A percentile compares a stretch with the other conserved stretches of the same genome.
These are phyloP conservation scores for Linderniella brevidens DNA, from an alignment of 257 asterid genomes.

Conservation along the genomic window DNA sequence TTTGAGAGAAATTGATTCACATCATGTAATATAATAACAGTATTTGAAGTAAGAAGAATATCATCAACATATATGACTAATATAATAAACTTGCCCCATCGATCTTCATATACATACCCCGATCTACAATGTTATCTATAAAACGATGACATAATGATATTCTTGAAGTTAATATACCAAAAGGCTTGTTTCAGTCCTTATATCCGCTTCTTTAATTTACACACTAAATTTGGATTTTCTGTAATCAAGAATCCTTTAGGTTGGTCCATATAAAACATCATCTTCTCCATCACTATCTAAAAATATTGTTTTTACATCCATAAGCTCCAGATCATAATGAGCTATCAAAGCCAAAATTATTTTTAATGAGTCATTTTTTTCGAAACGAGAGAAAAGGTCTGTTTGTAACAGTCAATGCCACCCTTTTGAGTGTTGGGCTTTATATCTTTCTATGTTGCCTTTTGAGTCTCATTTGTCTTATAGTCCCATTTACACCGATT, in stretches of 20 bases:
- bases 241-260: background rate
- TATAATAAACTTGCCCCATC: constrained; percentile 1
- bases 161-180: background rate
- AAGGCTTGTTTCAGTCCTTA: constrained; percentile 3
- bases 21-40: background rate
- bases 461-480: constrained; percentile 1
- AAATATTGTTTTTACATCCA: background rate
- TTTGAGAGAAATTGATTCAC: background rate
- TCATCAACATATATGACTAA: constrained; percentile 1
- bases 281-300: background rate
- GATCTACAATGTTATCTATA: background rate
- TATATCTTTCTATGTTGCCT: background rate
- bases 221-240: background rate
- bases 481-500: background rate
- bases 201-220: background rate
- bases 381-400: background rate
- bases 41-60: background rate
- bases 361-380: background rate
- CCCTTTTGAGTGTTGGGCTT: background rate
- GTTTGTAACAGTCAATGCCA: constrained; percentile 1
- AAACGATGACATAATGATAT: background rate
- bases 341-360: constrained; percentile 1
- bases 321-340: constrained; percentile 1
- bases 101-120: background rate
- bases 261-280: constrained; percentile 1